Conservation (phyloP, 495 filamentous ascomycete species). For the Terfezia boudieri region DNA sequence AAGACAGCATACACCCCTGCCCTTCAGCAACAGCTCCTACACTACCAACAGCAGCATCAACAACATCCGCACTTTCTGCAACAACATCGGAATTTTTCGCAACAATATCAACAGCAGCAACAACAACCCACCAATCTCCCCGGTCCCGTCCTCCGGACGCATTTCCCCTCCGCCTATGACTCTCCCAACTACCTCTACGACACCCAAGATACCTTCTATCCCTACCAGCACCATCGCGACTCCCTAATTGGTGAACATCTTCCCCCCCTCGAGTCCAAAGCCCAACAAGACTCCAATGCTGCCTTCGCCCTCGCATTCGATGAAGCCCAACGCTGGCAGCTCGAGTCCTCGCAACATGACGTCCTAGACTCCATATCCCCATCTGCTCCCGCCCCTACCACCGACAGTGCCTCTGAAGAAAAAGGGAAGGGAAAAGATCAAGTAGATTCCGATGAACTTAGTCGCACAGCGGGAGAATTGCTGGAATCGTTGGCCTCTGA, state of each 20-base stretch:
- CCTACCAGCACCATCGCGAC: neutral
- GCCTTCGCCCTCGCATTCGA: constrained; percentile 45
- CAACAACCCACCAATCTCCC: neutral
- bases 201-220: neutral
- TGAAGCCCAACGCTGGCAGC: constrained; percentile 7
- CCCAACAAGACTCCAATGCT: constrained; percentile 28
- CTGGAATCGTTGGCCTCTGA: constrained; percentile 48
- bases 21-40: neutral
- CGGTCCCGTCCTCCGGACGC: constrained; percentile 5
- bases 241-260: neutral
- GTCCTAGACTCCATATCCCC: neutral
- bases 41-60: neutral
- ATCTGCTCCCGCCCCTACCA: neutral
- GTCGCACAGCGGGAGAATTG: constrained; percentile 45
- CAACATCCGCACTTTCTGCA: neutral
- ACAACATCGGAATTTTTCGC: neutral
- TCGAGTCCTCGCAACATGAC: constrained; percentile 1
- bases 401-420: constrained; percentile 21
- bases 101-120: neutral
- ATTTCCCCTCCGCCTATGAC: neutral
- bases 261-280: neutral
- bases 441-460: constrained; percentile 36
- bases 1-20: constrained; percentile 8
- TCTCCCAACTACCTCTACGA: neutral
- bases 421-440: constrained; percentile 18